Conservation (phyloP, 2,329 filamentous ascomycete genomes). For the Botrytis paeoniae region DNA sequence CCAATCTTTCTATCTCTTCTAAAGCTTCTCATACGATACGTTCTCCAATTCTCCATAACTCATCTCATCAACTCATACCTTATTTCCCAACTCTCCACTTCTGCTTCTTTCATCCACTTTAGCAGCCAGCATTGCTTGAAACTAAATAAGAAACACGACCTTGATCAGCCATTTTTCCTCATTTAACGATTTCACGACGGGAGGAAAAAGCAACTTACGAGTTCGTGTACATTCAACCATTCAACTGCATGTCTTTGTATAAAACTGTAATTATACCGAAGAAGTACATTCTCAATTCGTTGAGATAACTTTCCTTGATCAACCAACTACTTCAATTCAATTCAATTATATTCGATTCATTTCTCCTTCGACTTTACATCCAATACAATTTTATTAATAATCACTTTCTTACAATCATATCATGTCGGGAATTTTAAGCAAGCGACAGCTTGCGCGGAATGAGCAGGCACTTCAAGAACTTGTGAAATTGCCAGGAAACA, state of each 20-base stretch:
- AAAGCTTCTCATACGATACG: neutral
- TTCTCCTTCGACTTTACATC: neutral
- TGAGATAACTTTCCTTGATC: conserved; percentile 11
- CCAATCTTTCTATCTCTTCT: neutral
- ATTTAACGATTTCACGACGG: conserved; percentile 27
- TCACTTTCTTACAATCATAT: conserved; percentile 49
- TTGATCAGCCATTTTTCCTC: neutral
- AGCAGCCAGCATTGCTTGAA: neutral
- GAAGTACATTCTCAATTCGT: neutral
- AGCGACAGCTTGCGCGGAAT: conserved; percentile 97
- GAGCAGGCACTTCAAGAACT: conserved; percentile 89
- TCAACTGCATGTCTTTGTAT: conserved; percentile 30
- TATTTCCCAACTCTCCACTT: neutral
- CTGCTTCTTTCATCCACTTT: neutral
- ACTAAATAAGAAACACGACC: neutral
- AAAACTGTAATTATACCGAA: conserved; percentile 27
- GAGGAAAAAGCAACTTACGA: conserved; percentile 26
- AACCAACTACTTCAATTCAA: conserved; percentile 1
- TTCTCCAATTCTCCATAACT: neutral
- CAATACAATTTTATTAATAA: conserved; percentile 11
- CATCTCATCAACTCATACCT: neutral
- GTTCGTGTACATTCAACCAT: conserved; percentile 25
- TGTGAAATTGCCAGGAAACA: conserved; percentile 85
- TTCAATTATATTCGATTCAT: neutral
- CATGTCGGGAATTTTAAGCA: conserved; percentile 81